phyloP scores from a whole-genome alignment of 2,329 filamentous ascomycete species.

The Xylariales sp. region DNA sequence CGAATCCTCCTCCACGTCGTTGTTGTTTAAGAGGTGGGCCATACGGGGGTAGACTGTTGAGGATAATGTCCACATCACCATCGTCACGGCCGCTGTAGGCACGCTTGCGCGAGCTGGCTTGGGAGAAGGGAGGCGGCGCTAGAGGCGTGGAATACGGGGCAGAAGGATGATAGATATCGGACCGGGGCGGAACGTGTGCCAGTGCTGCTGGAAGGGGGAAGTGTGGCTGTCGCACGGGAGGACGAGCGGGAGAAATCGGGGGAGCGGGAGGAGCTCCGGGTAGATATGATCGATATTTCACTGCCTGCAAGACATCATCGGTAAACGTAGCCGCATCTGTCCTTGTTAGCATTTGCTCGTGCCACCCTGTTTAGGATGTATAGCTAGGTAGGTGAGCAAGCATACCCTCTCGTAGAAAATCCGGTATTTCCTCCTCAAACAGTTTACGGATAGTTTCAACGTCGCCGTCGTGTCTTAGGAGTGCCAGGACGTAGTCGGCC shows the following conservation, averaged over 20 bases:
- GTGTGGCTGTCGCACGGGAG: conserved; percentile 21
- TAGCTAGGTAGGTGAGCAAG: conserved; percentile 15
- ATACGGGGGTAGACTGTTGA: conserved; percentile 42
- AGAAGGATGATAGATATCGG: conserved; percentile 36
- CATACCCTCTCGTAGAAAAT: conserved; percentile 77
- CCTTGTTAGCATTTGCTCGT: conserved; percentile 20
- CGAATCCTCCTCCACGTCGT: conserved; percentile 61
- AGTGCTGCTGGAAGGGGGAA: conserved; percentile 28
- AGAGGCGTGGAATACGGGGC: conserved; percentile 34
- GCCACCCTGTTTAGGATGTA: neutral
- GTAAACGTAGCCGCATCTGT: conserved; percentile 72
- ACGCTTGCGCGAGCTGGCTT: conserved; percentile 62
- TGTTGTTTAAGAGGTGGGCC: conserved; percentile 68
- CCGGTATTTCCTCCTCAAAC: conserved; percentile 77
- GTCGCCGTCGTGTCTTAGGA: conserved; percentile 77
- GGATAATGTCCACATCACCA: conserved; percentile 51
- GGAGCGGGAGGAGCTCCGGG: conserved; percentile 63
- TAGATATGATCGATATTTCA: conserved; percentile 71
- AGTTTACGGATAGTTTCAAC: conserved; percentile 72
- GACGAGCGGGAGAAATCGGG: conserved; percentile 40
- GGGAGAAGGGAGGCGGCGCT: conserved; percentile 32
- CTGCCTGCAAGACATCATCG: conserved; percentile 74
- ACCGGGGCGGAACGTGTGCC: conserved; percentile 36
- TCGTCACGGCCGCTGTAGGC: conserved; percentile 65
- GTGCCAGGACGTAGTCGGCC: conserved; percentile 84